These are phyloP conservation scores for Linum trigynum DNA, from an alignment of 345 rosid species.

Conservation along the genomic window DNA sequence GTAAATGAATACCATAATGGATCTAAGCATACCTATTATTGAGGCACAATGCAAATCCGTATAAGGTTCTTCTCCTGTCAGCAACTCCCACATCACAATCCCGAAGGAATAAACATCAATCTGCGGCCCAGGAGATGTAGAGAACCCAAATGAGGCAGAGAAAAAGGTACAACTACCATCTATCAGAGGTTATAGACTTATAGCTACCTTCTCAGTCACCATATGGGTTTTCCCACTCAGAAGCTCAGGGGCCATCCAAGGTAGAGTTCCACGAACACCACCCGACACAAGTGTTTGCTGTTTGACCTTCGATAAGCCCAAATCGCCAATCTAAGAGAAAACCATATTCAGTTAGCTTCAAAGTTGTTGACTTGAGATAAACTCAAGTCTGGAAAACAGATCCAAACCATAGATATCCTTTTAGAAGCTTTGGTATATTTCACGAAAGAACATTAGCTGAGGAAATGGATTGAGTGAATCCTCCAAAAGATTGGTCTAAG, in stretches of 20 bases:
- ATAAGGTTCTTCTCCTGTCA: conserved; percentile 93
- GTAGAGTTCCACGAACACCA: conserved; percentile 97
- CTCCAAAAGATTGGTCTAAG: neutral
- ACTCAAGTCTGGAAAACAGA: neutral
- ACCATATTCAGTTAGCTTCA: conserved; percentile 11
- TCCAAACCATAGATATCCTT: no score
- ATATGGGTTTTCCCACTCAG: conserved; percentile 92
- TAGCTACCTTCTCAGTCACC: conserved; percentile 89
- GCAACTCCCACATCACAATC: conserved; percentile 97
- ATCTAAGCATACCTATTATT: conserved; percentile 54
- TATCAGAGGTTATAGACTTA: neutral
- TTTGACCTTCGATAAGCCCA: conserved; percentile 91
- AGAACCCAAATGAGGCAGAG: neutral
- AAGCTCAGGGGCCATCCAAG: conserved; percentile 99
- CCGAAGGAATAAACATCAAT: conserved; percentile 98
- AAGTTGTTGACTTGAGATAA: neutral
- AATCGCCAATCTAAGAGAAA: conserved; percentile 74
- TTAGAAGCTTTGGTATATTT: neutral
- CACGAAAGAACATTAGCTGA: neutral
- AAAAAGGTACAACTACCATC: neutral
- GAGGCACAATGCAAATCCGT: conserved; percentile 90
- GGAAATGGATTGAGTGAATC: neutral
- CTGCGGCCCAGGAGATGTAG: conserved; percentile 25
- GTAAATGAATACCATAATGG: neutral
- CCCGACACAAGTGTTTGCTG: conserved; percentile 93